phyloP scores from a whole-genome alignment of 192 early-diverging fungal species.

The Phlyctochytrium arcticum region DNA sequence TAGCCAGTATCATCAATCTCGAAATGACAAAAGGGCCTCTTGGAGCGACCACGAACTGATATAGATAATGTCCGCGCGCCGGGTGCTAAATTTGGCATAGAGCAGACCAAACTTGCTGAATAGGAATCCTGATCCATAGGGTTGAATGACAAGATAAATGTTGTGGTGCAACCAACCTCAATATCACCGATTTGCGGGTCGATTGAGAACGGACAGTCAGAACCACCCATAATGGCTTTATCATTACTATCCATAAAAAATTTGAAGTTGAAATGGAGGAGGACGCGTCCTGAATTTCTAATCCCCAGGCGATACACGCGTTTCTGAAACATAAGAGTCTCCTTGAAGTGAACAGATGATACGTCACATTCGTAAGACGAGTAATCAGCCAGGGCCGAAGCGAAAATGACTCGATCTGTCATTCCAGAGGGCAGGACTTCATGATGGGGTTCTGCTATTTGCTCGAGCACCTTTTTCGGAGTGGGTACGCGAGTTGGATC shows the following conservation, averaged over 20 bases:
- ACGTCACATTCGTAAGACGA: slow-evolving; percentile 49
- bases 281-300: slow-evolving; percentile 48
- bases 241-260: slow-evolving; percentile 33
- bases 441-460: slow-evolving; percentile 40
- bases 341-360: slow-evolving; percentile 47
- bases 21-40: slow-evolving; percentile 64
- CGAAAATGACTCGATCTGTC: slow-evolving; percentile 26
- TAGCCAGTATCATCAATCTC: slow-evolving; percentile 60
- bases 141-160: slow-evolving; percentile 42
- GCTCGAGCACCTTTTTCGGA: slow-evolving; percentile 45
- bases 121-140: slow-evolving; percentile 49
- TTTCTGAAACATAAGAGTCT: slow-evolving; percentile 56
- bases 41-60: slow-evolving; percentile 33
- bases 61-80: slow-evolving; percentile 39
- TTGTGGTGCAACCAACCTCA: slow-evolving; percentile 34
- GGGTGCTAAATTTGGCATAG: slow-evolving; percentile 45
- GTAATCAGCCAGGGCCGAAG: slow-evolving; percentile 51
- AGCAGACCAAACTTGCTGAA: slow-evolving; percentile 5
- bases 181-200: slow-evolving; percentile 35
- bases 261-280: slow-evolving; percentile 31
- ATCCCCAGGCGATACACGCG: slow-evolving; percentile 42
- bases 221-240: slow-evolving; percentile 5
- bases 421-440: slow-evolving; percentile 24
- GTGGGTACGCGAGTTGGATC: slow-evolving; percentile 3
- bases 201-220: slow-evolving; percentile 48